Percentiles rank a stretch among this genome's conserved stretches.
Conservation (phyloP, 1,284 basidiomycete genomes). For the Phellopilus nigrolimitatus region DNA sequence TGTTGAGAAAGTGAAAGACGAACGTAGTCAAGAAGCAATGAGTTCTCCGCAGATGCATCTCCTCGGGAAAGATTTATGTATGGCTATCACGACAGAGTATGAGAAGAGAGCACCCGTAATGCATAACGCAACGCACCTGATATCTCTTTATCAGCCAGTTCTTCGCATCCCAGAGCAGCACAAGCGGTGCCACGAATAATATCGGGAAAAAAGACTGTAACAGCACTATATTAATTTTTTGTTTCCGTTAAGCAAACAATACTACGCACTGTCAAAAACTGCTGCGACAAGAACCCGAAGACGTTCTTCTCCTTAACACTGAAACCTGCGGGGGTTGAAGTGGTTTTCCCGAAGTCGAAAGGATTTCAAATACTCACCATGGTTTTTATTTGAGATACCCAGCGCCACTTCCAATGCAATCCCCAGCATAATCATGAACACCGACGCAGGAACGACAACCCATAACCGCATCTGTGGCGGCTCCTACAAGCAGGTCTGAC, state of each 20-base stretch:
- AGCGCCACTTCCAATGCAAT: conserved; percentile 45
- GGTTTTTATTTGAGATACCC: conserved; percentile 35
- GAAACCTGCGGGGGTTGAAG: conserved; percentile 39
- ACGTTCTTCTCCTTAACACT: conserved; percentile 44
- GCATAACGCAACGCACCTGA: conserved; percentile 32
- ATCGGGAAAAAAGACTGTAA: conserved; percentile 60
- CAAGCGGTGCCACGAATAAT: conserved; percentile 34
- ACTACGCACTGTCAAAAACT: conserved; percentile 49
- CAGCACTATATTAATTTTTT: conserved; percentile 4
- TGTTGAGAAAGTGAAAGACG: conserved; percentile 24
- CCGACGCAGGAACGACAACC: conserved; percentile 36
- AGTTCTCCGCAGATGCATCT: conserved; percentile 46
- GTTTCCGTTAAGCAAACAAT: neutral
- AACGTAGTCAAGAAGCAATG: conserved; percentile 60
- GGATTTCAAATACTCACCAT: conserved; percentile 38
- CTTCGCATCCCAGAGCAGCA: conserved; percentile 22
- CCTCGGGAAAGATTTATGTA: conserved; percentile 52
- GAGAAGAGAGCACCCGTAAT: neutral
- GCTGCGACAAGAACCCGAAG: conserved; percentile 43
- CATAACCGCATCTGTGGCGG: conserved; percentile 40
- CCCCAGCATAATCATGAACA: conserved; percentile 43
- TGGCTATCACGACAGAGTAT: conserved; percentile 40
- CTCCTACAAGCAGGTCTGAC: conserved; percentile 35
- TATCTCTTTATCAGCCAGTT: conserved; percentile 27
- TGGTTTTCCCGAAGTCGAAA: neutral